These are phyloP conservation scores for Cnidoscolus chayamansa DNA, from an alignment of 441 rosid species.

Conservation along the genomic window DNA sequence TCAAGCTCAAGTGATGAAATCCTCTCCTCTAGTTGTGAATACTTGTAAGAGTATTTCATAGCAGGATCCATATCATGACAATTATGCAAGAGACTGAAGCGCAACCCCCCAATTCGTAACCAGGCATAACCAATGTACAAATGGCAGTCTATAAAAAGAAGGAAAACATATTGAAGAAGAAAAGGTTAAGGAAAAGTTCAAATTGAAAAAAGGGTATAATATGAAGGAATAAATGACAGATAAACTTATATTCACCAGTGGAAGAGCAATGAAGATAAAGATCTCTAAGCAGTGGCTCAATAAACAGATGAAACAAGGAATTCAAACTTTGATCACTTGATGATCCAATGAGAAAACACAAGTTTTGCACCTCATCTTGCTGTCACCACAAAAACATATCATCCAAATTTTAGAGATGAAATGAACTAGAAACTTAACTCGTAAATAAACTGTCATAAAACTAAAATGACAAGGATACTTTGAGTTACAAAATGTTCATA, in stretches of 20 bases:
- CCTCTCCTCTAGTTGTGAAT: constrained; percentile 50
- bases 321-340: constrained; percentile 66
- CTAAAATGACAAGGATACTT: neutral
- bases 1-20: constrained; percentile 65
- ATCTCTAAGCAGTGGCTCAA: constrained; percentile 57
- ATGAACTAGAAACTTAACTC: neutral
- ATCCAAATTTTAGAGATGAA: neutral
- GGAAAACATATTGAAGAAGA: neutral
- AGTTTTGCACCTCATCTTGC: constrained; percentile 38
- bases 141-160: constrained; percentile 38
- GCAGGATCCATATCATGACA: constrained; percentile 78
- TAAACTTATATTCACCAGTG: constrained; percentile 38
- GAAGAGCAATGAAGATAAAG: constrained; percentile 52
- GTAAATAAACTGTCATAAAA: neutral
- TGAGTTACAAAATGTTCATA: neutral
- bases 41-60: constrained; percentile 65
- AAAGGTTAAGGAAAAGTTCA: neutral
- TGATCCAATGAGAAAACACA: constrained; percentile 53
- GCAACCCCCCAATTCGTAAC: constrained; percentile 72
- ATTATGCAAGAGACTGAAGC: constrained; percentile 65
- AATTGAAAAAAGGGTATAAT: neutral
- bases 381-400: constrained; percentile 25
- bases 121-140: constrained; percentile 65
- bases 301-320: constrained; percentile 39
- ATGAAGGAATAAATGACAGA: constrained; percentile 12